Evolutionary conservation across 225 moss, liverwort and hornwort species (phyloP).

Genomic region (Anthoceros angustus): DNA sequence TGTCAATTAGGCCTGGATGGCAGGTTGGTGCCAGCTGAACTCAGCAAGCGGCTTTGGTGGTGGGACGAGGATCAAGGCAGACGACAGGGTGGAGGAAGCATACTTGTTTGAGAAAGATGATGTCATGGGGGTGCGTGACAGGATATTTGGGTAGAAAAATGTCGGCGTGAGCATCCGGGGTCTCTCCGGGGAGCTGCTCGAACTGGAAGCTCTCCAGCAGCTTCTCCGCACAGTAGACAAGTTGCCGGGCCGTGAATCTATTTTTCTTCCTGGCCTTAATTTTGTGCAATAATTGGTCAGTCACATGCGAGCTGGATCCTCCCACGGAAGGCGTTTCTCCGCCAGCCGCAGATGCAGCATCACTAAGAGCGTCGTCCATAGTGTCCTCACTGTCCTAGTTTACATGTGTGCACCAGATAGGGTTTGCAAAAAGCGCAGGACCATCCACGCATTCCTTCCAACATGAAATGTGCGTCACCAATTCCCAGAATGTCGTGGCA

Average conservation of each 20-base stretch:
- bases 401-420: neutral
- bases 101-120: conserved; percentile 68
- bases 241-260: conserved; percentile 44
- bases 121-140: conserved; percentile 66
- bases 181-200: conserved; percentile 38
- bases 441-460: neutral
- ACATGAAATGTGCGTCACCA: neutral
- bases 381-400: neutral
- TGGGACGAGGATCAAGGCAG: neutral
- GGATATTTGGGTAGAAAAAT: conserved; percentile 59
- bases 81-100: neutral
- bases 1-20: neutral
- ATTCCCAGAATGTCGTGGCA: neutral
- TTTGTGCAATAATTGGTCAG: neutral
- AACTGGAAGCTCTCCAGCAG: conserved; percentile 49
- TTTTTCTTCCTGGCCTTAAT: neutral
- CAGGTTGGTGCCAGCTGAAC: too few relatives aligned
- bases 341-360: neutral
- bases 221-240: conserved; percentile 46
- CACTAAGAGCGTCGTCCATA: neutral
- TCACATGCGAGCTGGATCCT: neutral
- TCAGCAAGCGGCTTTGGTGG: too few relatives aligned
- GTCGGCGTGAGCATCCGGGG: conserved; percentile 48
- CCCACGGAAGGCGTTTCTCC: neutral
- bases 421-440: neutral